Conservation (phyloP, 202 grass and related monocot species). For the Schoenoplectus triqueter region DNA sequence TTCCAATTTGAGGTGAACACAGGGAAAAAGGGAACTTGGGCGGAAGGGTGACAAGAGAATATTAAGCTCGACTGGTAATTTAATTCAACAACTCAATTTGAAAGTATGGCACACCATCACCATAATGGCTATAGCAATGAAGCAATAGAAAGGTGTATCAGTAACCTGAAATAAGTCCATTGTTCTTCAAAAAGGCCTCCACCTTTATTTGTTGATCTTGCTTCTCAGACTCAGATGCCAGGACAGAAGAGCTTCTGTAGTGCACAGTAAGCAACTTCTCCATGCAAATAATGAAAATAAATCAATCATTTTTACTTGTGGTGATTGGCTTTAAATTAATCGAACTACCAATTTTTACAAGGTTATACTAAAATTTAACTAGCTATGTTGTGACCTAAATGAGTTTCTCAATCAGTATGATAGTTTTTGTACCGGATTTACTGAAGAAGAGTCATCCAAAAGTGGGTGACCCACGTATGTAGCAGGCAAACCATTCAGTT, state of each 20-base stretch:
- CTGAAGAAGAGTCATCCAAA: constrained; percentile 65
- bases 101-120: not conserved
- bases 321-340: not conserved
- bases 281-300: constrained; percentile 20
- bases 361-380: constrained; percentile 21
- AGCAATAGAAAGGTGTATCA: constrained; percentile 31
- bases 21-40: not conserved
- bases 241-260: constrained; percentile 33
- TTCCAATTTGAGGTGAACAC: not conserved
- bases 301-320: constrained; percentile 10
- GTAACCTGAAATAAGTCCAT: constrained; percentile 66
- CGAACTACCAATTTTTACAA: not conserved
- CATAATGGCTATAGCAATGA: not conserved
- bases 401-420: constrained; percentile 12
- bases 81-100: not conserved
- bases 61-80: constrained; percentile 5
- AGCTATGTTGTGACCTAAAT: not conserved
- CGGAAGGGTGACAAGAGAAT: not conserved
- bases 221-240: constrained; percentile 50
- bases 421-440: constrained; percentile 56
- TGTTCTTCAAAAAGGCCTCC: constrained; percentile 63
- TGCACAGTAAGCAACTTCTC: constrained; percentile 8
- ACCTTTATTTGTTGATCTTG: constrained; percentile 52
- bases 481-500: constrained; percentile 70
- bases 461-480: constrained; percentile 95